These are phyloP conservation scores for Dendrobium nobile DNA, from an alignment of 106 monocot genomes.

Conservation along the genomic window DNA sequence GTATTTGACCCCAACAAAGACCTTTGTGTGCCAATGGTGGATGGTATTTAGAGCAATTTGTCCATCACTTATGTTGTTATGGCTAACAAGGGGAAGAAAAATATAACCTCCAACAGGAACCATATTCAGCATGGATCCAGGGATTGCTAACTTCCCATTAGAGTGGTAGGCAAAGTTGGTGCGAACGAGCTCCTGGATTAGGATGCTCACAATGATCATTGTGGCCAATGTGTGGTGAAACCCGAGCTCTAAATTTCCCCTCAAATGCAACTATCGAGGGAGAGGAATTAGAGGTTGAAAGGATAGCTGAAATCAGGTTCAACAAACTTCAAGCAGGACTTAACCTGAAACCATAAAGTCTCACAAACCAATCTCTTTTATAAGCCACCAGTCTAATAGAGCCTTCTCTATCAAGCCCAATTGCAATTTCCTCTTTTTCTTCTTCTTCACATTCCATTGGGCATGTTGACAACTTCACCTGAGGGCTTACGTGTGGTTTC, in stretches of 20 bases:
- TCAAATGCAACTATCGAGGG: too few relatives aligned
- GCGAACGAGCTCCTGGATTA: conserved; percentile 71
- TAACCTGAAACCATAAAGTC: too few relatives aligned
- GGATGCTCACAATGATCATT: conserved; percentile 70
- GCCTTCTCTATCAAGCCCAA: too few relatives aligned
- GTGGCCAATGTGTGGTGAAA: conserved; percentile 4
- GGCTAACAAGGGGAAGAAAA: conserved; percentile 55
- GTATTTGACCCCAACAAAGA: conserved; percentile 64
- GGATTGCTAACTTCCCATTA: conserved; percentile 25
- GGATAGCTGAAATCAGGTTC: too few relatives aligned
- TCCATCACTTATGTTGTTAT: conserved; percentile 34
- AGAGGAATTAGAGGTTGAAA: too few relatives aligned
- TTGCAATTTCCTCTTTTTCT: too few relatives aligned
- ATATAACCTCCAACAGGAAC: conserved; percentile 45
- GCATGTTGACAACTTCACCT: too few relatives aligned
- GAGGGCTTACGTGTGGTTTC: too few relatives aligned
- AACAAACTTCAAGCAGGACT: too few relatives aligned
- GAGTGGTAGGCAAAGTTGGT: conserved; percentile 87
- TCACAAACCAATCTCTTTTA: too few relatives aligned
- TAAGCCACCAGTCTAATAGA: too few relatives aligned
- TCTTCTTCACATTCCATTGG: too few relatives aligned
- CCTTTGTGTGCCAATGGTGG: conserved; percentile 66
- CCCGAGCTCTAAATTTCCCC: conserved; percentile 9
- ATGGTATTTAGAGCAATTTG: conserved; percentile 80
- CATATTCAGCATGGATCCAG: conserved; percentile 27